Percentiles rank a stretch among this genome's conserved stretches.
These are phyloP conservation scores for Eragrostis tef DNA, from an alignment of 202 grass and related monocot genomes.

Conservation along the genomic window DNA sequence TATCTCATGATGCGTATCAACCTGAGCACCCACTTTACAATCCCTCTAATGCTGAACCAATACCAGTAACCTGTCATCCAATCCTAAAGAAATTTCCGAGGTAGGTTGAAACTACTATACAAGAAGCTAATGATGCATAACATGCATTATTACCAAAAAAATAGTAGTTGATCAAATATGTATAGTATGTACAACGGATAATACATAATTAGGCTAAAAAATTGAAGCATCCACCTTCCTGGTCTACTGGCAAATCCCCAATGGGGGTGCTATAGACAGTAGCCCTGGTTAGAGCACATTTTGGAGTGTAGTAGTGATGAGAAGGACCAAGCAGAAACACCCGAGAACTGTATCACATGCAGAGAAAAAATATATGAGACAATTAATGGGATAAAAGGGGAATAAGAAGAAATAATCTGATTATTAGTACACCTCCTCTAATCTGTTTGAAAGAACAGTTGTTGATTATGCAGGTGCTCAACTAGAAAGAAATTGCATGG, in stretches of 20 bases:
- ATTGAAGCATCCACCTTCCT: slow-evolving; percentile 69
- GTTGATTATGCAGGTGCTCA: not conserved
- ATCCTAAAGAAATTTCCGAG: not conserved
- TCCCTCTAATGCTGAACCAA: not conserved
- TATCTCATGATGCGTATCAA: not conserved
- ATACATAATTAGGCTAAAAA: slow-evolving; percentile 11
- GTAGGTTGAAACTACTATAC: not conserved
- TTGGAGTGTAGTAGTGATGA: slow-evolving; percentile 95
- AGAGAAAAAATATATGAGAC: slow-evolving; percentile 2
- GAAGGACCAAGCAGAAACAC: slow-evolving; percentile 98
- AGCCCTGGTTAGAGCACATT: slow-evolving; percentile 81
- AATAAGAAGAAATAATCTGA: slow-evolving; percentile 26
- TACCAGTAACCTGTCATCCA: not conserved
- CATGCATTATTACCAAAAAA: not conserved
- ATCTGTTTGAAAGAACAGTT: slow-evolving; percentile 11
- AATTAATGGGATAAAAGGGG: slow-evolving; percentile 6
- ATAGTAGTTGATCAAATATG: not conserved
- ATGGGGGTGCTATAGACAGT: slow-evolving; percentile 82
- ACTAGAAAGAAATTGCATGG: not conserved
- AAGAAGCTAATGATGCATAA: not conserved
- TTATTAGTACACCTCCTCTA: not conserved
- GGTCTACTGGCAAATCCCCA: slow-evolving; percentile 86
- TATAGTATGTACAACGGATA: not conserved
- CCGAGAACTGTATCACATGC: slow-evolving; percentile 66
- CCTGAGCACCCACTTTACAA: not conserved